Evolutionary conservation across 2,329 filamentous ascomycete genomes (phyloP).

Genomic region (Bisporella sp.): DNA sequence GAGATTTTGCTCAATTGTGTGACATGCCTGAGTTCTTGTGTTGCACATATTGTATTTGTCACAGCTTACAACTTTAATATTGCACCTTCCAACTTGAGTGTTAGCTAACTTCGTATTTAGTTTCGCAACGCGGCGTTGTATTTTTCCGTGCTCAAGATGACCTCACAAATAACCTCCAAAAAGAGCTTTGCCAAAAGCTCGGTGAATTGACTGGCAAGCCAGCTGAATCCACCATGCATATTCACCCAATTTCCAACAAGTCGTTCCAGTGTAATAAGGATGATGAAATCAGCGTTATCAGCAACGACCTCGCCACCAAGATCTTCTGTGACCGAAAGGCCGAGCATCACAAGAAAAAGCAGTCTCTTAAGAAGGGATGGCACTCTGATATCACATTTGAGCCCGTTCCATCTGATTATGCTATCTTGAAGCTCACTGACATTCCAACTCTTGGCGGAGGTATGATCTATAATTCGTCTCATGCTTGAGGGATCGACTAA

Average conservation of each 20-base stretch:
- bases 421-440: slow-evolving; percentile 25
- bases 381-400: slow-evolving; percentile 62
- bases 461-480: slow-evolving; percentile 5
- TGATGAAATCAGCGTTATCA: not conserved
- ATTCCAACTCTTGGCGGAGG: slow-evolving; percentile 26
- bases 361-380: slow-evolving; percentile 38
- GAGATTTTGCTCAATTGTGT: too few relatives aligned
- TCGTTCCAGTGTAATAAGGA: not conserved
- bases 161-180: slow-evolving; percentile 38
- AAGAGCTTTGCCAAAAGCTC: slow-evolving; percentile 37
- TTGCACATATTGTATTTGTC: too few relatives aligned
- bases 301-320: not conserved
- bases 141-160: slow-evolving; percentile 40
- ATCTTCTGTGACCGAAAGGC: not conserved
- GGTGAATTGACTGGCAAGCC: slow-evolving; percentile 55
- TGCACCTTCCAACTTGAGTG: too few relatives aligned
- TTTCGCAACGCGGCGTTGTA: not conserved
- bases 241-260: slow-evolving; percentile 47
- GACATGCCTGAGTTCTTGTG: too few relatives aligned
- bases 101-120: too few relatives aligned
- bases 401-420: slow-evolving; percentile 55
- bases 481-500: not conserved
- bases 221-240: slow-evolving; percentile 41
- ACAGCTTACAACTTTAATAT: too few relatives aligned
- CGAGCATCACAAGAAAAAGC: not conserved